Base-by-base conservation (phyloP, 495 filamentous ascomycete species). In the Penicillium bialowiezense region DNA sequence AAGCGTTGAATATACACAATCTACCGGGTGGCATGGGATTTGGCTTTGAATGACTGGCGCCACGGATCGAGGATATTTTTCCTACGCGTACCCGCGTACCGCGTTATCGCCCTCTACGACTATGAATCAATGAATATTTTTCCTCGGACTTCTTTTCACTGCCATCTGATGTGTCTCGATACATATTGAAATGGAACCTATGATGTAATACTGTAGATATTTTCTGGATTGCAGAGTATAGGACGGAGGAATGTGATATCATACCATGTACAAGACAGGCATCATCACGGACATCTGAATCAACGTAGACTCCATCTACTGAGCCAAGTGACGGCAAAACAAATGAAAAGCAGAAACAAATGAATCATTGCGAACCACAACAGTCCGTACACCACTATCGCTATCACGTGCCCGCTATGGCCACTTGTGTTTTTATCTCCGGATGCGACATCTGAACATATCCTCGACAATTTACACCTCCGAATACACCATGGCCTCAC, bases 341-440 rank as follows among this genome's bases (percentile, higher is more conserved):
- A n/a, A n/a, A n/a, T n/a, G n/a, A n/a, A n/a, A n/a, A n/a, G n/a
- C n/a, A n/a, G n/a, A n/a, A n/a, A n/a, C n/a, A n/a, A n/a, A n/a
- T n/a, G n/a, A n/a, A n/a, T n/a, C n/a, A n/a, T n/a, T n/a, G n/a
- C n/a, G n/a, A n/a, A n/a, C n/a, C n/a, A n/a, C n/a, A n/a, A n/a
- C n/a, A n/a, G n/a, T n/a, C n/a, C n/a, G n/a, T n/a, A n/a, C n/a
- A n/a, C n/a, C n/a, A n/a, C n/a, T n/a, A n/a, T n/a, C n/a, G 34
- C 35, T 39, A 60, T 63, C 60, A 63, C 60, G 60, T 63, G 60
- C 48, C 56, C 53, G 60, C 56, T 55, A 58, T 60, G 60, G 57
- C 60, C 60, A 63, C 60, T 48, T 60, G 41, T 55, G 56, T 60
- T 60, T 60, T 63, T 51, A 45, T 37, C 44, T 48, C 56, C 53